Base-by-base conservation (phyloP, 1,284 basidiomycete genomes). In the Marasmius sp. region DNA sequence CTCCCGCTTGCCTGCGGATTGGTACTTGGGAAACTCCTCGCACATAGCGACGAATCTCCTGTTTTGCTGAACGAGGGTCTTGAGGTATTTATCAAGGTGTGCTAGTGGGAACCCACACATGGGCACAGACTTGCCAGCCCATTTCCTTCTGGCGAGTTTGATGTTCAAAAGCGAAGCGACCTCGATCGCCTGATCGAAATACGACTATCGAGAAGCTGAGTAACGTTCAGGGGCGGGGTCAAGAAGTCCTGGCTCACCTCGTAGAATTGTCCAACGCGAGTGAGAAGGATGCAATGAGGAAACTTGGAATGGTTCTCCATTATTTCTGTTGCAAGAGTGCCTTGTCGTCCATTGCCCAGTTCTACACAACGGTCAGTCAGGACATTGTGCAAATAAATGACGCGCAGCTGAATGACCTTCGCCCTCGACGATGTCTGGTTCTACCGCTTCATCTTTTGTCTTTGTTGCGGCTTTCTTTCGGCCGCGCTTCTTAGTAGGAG, bases 181-280 rank as follows among this genome's bases (percentile, higher is more conserved):
- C 62, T 92, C 86, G 20, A 80, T 77, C 2, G 95, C 95, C 79
- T 96, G 95, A 50, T 93, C 89, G 70, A 96, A 97, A 73, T 98
- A 97, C 0, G 95, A 95, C 94, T 97, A 65, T 0, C 36, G 9
- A 49, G 18, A 37, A 58, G 45, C 12, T 12, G 20, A 20, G 45
- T 56, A 55, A 49, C 16, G 34, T 22, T 45, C 22, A 47, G 34
- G 58, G 34, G 33, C 22, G 37, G 14, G 47, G 1, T 22, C 1
- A 51, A 49, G 20, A 36, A 12, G 9, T n/a, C 8, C 20, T 47
- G n/a, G 59, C 76, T 60, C 71, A 94, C 95, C 83, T 98, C 95
- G 73, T 96, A 98, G 74, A 98, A 98, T 68, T 94, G 91, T 18
- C 95, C 95, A 12, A 97, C 94, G 60, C 94, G 86, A 3, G 95